Base-by-base conservation (phyloP, 1,284 basidiomycete genomes). In the Pseudozyma tsukubaensis region DNA sequence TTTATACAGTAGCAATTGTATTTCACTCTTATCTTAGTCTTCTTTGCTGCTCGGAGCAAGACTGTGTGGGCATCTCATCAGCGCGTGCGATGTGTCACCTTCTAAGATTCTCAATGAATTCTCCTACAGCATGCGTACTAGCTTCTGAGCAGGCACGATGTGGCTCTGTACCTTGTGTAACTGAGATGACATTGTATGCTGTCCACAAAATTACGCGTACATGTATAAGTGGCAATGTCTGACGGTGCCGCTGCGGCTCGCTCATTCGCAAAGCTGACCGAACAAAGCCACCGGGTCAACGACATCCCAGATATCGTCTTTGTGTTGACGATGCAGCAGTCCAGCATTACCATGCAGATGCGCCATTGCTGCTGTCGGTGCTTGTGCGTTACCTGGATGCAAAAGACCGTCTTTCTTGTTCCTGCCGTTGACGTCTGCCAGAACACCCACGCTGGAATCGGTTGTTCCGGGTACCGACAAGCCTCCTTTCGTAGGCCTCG, bases 271-370 rank as follows among this genome's bases (percentile, higher is more conserved):
- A 32, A 78, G 54, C 35, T 47, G 43, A 4, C 72, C 78, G 29
- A 83, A 75, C 14, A 83, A 61, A 2, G 79, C 79, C 14, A 76
- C 78, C 0, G 81, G 79, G 56, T 83, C 81, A 10, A 81, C 80
- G 4, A 83, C 81, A 35, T 83, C 81, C 62, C 71, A 83, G 42
- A 79, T 69, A 49, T 82, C 77, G 34, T 82, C 81, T 45, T 70
- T 77, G 51, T 71, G 71, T 21, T 78, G 72, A 29, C 57, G 53
- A 35, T 47, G 62, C 18, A 36, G 62, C 24, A 3, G 24, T 29
- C 24, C 24, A 6, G 24, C 24, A 29, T 29, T 29, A 29, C 24
- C 24, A 29, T 14, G 35, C 44, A 35, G 32, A 43, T 3, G 43
- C 53, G 21, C 44, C 35, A 34, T 8, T 42, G 21, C 48, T 34